These are phyloP conservation scores for Wickerhamomyces silvicola DNA, from an alignment of 805 yeast species.

Conservation along the genomic window DNA sequence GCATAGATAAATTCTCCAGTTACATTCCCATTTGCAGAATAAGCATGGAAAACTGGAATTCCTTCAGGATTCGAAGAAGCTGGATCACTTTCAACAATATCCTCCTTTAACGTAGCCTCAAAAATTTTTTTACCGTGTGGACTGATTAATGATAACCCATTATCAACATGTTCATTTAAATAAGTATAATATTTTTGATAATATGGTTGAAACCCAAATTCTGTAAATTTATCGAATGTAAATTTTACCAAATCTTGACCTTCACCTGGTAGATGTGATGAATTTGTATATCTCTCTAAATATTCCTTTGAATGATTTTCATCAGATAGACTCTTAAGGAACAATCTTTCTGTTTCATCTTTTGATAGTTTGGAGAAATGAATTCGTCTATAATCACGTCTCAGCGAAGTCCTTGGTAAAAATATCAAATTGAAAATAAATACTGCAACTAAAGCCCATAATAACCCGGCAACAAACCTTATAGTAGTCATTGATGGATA, in stretches of 20 bases:
- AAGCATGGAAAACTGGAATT: slow-evolving; percentile 52
- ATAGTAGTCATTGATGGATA: slow-evolving; percentile 17
- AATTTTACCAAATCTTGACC: slow-evolving; percentile 37
- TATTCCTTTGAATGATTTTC: slow-evolving; percentile 28
- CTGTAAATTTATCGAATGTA: slow-evolving; percentile 42
- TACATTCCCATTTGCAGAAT: slow-evolving; percentile 58
- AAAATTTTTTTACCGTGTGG: slow-evolving; percentile 31
- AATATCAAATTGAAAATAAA: slow-evolving; percentile 55
- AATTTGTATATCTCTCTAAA: slow-evolving; percentile 16
- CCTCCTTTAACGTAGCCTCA: slow-evolving; percentile 43
- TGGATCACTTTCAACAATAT: slow-evolving; percentile 36
- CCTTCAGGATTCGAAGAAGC: slow-evolving; percentile 46
- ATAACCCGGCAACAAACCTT: slow-evolving; percentile 15
- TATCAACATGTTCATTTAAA: slow-evolving; percentile 45
- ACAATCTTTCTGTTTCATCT: slow-evolving; percentile 63
- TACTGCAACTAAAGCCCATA: slow-evolving; percentile 21
- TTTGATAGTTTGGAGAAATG: slow-evolving; percentile 61
- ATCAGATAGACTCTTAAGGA: slow-evolving; percentile 33
- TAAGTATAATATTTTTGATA: slow-evolving; percentile 53
- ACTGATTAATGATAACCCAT: slow-evolving; percentile 32
- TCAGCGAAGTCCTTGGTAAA: slow-evolving; percentile 77
- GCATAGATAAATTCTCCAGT: slow-evolving; percentile 50
- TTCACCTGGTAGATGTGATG: slow-evolving; percentile 36
- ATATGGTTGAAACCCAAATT: slow-evolving; percentile 43
- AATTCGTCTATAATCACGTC: slow-evolving; percentile 71